Evolutionary conservation across 148 eudicot genomes (phyloP).

Genomic region (Simmondsia chinensis): DNA sequence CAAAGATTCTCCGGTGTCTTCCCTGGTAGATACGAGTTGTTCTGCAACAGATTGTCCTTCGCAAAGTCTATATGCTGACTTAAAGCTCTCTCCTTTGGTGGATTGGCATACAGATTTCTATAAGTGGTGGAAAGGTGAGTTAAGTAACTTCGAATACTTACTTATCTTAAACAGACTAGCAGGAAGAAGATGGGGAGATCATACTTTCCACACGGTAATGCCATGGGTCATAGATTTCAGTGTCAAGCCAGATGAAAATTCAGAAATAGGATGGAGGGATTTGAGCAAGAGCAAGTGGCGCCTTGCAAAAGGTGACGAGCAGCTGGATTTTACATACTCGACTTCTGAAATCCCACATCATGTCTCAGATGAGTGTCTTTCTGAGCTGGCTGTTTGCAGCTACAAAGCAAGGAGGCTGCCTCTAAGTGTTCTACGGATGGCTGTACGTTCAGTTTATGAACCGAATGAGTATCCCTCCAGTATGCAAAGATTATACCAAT

Average conservation of each 20-base stretch:
- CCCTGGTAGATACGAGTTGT: constrained; percentile 16
- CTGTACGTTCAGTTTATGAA: constrained; percentile 97
- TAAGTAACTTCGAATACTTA: constrained; percentile 88
- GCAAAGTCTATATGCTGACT: constrained; percentile 51
- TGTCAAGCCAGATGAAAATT: constrained; percentile 61
- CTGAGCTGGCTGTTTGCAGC: constrained; percentile 99
- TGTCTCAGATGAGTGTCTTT: constrained; percentile 95
- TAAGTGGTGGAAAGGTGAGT: constrained; percentile 82
- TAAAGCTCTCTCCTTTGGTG: constrained; percentile 32
- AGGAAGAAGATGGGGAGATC: constrained; percentile 99
- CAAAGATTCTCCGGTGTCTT: constrained; percentile 12
- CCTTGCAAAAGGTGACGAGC: constrained; percentile 97
- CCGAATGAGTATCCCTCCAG: constrained; percentile 96
- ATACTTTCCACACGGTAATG: constrained; percentile 91
- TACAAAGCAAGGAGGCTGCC: constrained; percentile 97
- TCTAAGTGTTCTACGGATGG: constrained; percentile 68
- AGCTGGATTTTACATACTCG: constrained; percentile 91
- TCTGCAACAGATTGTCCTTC: constrained; percentile 39
- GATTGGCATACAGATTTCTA: constrained; percentile 69
- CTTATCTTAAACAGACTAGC: constrained; percentile 79
- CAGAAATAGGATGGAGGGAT: constrained; percentile 78
- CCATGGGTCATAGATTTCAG: constrained; percentile 98
- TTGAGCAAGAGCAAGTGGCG: constrained; percentile 97
- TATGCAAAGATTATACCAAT: constrained; percentile 92
- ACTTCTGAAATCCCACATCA: constrained; percentile 97